Base-by-base conservation (phyloP, 176 grass and related monocot species). In the Hsuehochloa calcarea region DNA sequence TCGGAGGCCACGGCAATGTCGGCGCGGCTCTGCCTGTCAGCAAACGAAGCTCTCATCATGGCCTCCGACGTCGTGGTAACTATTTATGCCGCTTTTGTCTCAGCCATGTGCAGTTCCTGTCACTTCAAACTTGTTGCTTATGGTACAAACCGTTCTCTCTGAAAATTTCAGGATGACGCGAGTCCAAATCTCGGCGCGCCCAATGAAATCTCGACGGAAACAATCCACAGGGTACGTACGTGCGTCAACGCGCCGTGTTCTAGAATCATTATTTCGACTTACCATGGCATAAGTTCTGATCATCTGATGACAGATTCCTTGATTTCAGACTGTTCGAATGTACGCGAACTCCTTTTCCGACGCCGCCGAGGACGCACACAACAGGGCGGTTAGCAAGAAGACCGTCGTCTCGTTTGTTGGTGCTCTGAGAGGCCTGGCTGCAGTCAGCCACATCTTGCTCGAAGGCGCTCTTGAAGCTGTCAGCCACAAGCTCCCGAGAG, bases 371-470 rank as follows among this genome's bases (percentile, higher is more conserved):
- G 73, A 75, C 23, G 27, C 65, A 4, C 34, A 83, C 65, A 22
- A 5, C 10, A 39, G 23, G 31, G 41, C 11, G 43, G 65, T 78
- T 3, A 43, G 1, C 34, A 78, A 16, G 55, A 27, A 4, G 10
- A 83, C 80, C 3, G 20, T 70, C 8, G 29, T 34, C 0, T 77
- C 40, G 29, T 87, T 82, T 19, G 25, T 87, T 6, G 61, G 49
- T 1, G 85, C 78, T 9, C 85, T 82, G 26, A 23, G 27, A 67
- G 70, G 78, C 9, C 6, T 87, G 11, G 78, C 70, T 1, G 72
- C 70, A 8, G 39, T 87, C 23, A 46, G 60, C 70, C 85, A 81
- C 61, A 75, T 87, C 70, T 12, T 87, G 59, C 47, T 87, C 8
- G 25, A 87, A 10, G 44, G 37, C 25, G 85, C 85, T 16, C n/a